A percentile compares a stretch with the other conserved stretches of the same genome.
These are phyloP conservation scores for Ophiocordyceps polyrhachis-furcata DNA, from an alignment of 2,329 filamentous ascomycete genomes.

Conservation along the genomic window DNA sequence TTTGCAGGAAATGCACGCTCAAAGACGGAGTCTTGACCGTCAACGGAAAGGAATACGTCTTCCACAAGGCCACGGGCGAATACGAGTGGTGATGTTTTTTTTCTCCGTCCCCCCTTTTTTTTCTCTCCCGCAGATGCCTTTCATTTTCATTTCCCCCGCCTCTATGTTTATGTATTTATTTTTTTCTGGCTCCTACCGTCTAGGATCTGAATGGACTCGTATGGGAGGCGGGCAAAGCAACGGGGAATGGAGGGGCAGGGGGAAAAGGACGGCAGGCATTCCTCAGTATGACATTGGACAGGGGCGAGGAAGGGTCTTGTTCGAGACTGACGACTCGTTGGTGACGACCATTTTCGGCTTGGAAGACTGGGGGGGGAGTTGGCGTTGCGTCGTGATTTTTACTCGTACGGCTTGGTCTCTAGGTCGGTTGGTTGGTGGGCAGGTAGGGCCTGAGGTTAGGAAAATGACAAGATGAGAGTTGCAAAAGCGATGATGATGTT, in stretches of 20 bases:
- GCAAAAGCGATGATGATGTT: too few relatives aligned
- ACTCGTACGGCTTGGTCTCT: neutral
- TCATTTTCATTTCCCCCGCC: too few relatives aligned
- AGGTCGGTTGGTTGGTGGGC: too few relatives aligned
- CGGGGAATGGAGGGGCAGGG: neutral
- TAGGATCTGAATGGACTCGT: neutral
- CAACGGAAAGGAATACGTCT: slow-evolving; percentile 89
- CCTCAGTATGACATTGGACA: neutral
- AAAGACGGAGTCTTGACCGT: slow-evolving; percentile 93
- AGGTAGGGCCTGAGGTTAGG: too few relatives aligned
- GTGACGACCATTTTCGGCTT: neutral
- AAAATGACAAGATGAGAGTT: neutral
- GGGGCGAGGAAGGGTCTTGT: neutral
- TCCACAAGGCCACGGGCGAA: slow-evolving; percentile 92
- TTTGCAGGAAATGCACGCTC: slow-evolving; percentile 74
- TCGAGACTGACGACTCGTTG: neutral
- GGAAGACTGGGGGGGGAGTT: neutral
- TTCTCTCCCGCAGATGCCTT: too few relatives aligned
- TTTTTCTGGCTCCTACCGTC: too few relatives aligned
- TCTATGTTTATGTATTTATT: too few relatives aligned
- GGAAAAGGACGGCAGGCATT: too few relatives aligned
- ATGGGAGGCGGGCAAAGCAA: neutral
- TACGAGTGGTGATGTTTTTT: slow-evolving; percentile 73
- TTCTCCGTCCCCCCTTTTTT: too few relatives aligned
- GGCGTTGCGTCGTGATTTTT: neutral